Base-by-base conservation (phyloP, 2,329 filamentous ascomycete species). In the Ophiognomonia clavigignenti-juglandacearum region DNA sequence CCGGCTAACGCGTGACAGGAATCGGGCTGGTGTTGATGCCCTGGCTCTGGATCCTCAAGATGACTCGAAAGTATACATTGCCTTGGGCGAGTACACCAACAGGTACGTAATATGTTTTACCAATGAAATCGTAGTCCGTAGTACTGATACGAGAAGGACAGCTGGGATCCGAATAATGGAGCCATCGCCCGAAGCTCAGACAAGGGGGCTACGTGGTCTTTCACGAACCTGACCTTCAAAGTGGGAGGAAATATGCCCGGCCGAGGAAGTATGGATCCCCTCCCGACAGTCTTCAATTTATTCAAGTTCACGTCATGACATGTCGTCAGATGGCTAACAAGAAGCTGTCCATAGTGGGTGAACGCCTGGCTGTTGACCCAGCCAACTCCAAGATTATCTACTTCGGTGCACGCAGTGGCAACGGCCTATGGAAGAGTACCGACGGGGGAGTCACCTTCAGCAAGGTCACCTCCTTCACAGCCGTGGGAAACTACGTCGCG, bases 201-300 rank as follows among this genome's bases (percentile, higher is more conserved):
- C 53, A 66, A 70, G 54, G 78, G 78, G 2, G 61, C 60, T 3
- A 79, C 77, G 1, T 82, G 75, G 73, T 56, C 64, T 1, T 64
- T 67, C 18, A 71, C 73, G 0, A 62, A 64, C 6, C 65, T 82
- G 0, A 67, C 74, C 3, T 82, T 82, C 65, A 82, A 82, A 57
- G 74, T 80, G 38, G 78, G 78, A 7, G 78, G 78, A 0, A 82
- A 82, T 57, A 81, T 80, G 76, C 77, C 78, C 7, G 78, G 78
- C 2, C 71, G 78, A 23, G 78, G 78, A 7, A 74, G 43, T 45
- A 31, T 38, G 43, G 16, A 26, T 6, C 4, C 10, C 23, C 7
- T 24, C 27, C n/a, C n/a, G n/a, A n/a, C 7, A 29, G 16, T 14
- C 11, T 31, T 5, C 9, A 16, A 24, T 27, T 9, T 39, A 4